Evolutionary conservation across 768 basidiomycete species (phyloP), one percentile per base, ranked within the genome.

Genomic region (Chalciporus pseudorubinellus): DNA sequence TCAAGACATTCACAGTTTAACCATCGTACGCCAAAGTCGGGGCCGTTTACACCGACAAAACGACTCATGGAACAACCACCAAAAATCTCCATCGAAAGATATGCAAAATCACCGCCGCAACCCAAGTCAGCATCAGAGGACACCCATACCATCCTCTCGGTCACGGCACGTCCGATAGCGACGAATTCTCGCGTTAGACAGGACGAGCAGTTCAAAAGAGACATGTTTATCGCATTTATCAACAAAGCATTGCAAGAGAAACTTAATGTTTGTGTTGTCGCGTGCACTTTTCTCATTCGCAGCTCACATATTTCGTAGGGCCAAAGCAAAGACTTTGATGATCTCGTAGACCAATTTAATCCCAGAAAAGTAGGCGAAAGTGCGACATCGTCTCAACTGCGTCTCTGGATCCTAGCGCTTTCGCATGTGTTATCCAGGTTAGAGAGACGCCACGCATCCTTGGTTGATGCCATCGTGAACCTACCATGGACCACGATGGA

Each of bases 401-500:
- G 87, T 11, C 72, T 84, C 6, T 94, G 90, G 89, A 78, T 99
- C 26, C 77, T 84, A 26, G 91, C 93, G 0, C 78, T 99, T 22
- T 89, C 92, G 1, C 92, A 98, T 62, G 90, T 93, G 53, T 92
- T 98, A 48, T 95, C 93, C 21, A 82, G 91, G 38, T 76, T 99
- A 28, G 94, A 93, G 59, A 83, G 83, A 44, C 76, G 79, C 9
- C 95, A 98, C 65, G 74, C 84, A 14, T 65, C 82, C 0, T 81
- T 99, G 26, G 86, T 98, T 33, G 83, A 94, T 55, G 92, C 94
- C 13, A 82, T 98, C 51, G 77, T 98, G 39, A 79, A 78, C 55
- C 77, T 98, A 63, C 92, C 93, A 12, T 99, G 97, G 97, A 86
- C 89, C 14, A 89, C 84, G n/a, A 82, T 92, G 70, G 94, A 95